Evolutionary conservation across 2,329 filamentous ascomycete species (phyloP), one percentile per base, ranked within the genome.

Genomic region (Hypocrella siamensis): DNA sequence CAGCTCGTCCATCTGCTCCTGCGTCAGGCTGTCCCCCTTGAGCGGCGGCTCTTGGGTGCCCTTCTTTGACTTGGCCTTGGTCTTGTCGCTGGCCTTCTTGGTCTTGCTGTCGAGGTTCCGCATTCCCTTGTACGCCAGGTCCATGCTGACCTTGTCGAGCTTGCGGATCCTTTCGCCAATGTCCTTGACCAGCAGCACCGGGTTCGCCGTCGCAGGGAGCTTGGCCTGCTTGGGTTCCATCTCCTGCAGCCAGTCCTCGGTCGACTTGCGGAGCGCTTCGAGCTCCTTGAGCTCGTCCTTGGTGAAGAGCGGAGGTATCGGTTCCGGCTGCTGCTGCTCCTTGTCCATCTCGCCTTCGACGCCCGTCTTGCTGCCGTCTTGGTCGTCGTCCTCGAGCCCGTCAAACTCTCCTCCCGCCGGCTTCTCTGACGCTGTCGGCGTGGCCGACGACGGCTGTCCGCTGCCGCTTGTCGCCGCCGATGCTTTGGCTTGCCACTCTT

Each of bases 341-440:
- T 58, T 52, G 33, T 64, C 58, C 35, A 56, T 44, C 27, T 67
- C 58, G 31, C 68, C 63, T 47, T 60, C 57, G 26, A 51, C 55
- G 28, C 52, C 42, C 9, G 50, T 59, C 42, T 50, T 69, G 45
- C 47, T 44, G 48, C 8, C 12, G 31, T 12, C 17, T 31, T 34
- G 45, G 48, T 61, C 56, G 16, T 83, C 79, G 31, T 90, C 83
- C 39, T 93, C 85, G 1, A 90, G 70, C n/a, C 75, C 79, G 21
- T 75, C 81, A 45, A 82, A 75, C n/a, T n/a, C n/a, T 3, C 73
- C 70, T 25, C 61, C 63, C 9, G 63, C 52, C 2, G 67, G 51
- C 1, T 66, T 59, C 14, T 67, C 58, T 4, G 67, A 48, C 3
- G 63, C 53, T 6, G 65, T 37, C 2, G 67, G 51, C 2, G 66